Evolutionary conservation across 768 basidiomycete species (phyloP).

Genomic region (Lactarius tabidus): DNA sequence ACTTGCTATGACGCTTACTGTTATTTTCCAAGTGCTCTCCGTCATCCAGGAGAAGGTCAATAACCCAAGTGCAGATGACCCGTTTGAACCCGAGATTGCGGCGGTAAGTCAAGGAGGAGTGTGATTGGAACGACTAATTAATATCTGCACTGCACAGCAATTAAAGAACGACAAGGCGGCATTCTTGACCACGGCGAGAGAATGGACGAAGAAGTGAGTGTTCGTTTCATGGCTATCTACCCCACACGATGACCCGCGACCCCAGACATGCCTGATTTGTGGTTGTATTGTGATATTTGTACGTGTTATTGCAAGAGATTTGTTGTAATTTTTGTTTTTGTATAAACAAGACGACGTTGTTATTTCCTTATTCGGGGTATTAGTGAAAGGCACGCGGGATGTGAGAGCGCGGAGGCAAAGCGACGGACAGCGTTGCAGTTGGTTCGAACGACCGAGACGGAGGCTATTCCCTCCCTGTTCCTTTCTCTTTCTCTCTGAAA

Average conservation of each 20-base stretch:
- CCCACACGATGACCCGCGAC: too few relatives aligned
- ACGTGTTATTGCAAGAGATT: not conserved
- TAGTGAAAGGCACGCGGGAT: not conserved
- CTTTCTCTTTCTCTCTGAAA: not conserved
- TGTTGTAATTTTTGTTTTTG: not conserved
- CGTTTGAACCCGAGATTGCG: constrained; percentile 84
- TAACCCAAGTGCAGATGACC: constrained; percentile 84
- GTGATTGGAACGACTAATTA: not conserved
- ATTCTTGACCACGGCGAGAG: constrained; percentile 74
- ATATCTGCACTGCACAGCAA: constrained; percentile 39
- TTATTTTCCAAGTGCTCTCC: constrained; percentile 50
- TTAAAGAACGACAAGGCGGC: constrained; percentile 73
- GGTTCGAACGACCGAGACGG: not conserved
- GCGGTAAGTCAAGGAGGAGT: constrained; percentile 45
- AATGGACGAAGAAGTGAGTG: constrained; percentile 77
- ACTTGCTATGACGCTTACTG: not conserved
- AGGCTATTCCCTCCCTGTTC: not conserved
- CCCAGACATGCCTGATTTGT: constrained; percentile 24
- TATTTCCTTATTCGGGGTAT: not conserved
- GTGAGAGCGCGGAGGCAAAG: not conserved
- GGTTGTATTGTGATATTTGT: not conserved
- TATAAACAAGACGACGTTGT: not conserved
- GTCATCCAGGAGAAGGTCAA: constrained; percentile 83
- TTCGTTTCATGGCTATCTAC: not conserved
- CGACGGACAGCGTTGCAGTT: not conserved